These are phyloP conservation scores for Neonectria neomacrospora DNA, from an alignment of 2,329 filamentous ascomycete species.

Conservation along the genomic window DNA sequence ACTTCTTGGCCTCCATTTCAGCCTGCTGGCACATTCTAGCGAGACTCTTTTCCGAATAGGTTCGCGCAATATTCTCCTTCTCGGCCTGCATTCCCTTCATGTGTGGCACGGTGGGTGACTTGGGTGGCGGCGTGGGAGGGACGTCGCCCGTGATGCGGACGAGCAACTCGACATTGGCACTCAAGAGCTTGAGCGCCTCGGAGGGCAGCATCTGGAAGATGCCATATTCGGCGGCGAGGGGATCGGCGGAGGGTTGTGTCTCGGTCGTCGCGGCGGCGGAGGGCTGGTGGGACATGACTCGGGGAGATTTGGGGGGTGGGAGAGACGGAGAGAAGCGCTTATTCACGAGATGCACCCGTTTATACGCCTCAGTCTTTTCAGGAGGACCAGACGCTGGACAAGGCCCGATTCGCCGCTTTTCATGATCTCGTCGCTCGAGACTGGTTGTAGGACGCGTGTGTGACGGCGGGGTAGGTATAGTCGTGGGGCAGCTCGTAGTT, in stretches of 20 bases:
- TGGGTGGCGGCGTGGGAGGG: slow-evolving; percentile 80
- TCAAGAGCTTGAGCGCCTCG: slow-evolving; percentile 83
- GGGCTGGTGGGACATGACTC: slow-evolving; percentile 41
- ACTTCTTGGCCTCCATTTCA: slow-evolving; percentile 45
- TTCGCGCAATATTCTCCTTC: slow-evolving; percentile 69
- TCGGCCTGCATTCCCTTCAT: slow-evolving; percentile 72
- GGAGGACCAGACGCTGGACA: slow-evolving; percentile 42
- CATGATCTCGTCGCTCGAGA: slow-evolving; percentile 44
- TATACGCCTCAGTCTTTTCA: slow-evolving; percentile 40
- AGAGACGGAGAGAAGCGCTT: background rate
- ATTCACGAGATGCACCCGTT: slow-evolving; percentile 42
- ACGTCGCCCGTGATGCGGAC: slow-evolving; percentile 81
- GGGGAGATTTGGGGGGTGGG: background rate
- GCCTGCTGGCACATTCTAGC: slow-evolving; percentile 57
- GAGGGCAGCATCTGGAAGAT: slow-evolving; percentile 78
- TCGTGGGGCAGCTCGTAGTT: slow-evolving; percentile 32
- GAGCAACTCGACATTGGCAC: slow-evolving; percentile 75
- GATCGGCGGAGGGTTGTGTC: slow-evolving; percentile 50
- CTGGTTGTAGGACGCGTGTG: slow-evolving; percentile 14
- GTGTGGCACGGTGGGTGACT: slow-evolving; percentile 71
- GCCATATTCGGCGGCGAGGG: slow-evolving; percentile 61
- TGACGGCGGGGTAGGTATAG: slow-evolving; percentile 20
- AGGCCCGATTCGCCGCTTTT: slow-evolving; percentile 40
- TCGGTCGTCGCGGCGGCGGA: slow-evolving; percentile 35
- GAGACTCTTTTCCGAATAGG: slow-evolving; percentile 66